Evolutionary conservation across 176 grass and related monocot species (phyloP).

Genomic region (Rhynchospora tenuis): DNA sequence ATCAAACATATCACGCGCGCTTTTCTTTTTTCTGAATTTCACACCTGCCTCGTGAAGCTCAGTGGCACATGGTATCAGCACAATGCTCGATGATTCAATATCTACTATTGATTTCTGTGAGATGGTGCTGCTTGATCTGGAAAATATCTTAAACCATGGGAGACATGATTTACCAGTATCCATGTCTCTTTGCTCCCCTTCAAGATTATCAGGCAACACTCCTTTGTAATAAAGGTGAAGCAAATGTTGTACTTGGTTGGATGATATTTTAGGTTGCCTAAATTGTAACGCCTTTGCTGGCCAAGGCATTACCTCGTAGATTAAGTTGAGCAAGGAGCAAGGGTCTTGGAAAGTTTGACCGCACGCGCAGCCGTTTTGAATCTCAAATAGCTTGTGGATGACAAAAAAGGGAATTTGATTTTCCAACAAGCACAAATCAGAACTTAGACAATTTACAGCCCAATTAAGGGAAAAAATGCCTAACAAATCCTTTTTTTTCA

Average conservation of each 20-base stretch:
- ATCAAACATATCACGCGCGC: background rate
- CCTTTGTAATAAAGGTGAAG: slow-evolving; percentile 22
- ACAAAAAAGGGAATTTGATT: too few relatives aligned
- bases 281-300: background rate
- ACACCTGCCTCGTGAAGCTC: background rate
- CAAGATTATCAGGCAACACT: background rate
- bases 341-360: too few relatives aligned
- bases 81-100: too few relatives aligned
- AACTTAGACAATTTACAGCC: slow-evolving; percentile 33
- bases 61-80: slow-evolving; percentile 7
- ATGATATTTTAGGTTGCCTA: background rate
- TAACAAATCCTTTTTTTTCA: background rate
- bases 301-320: background rate
- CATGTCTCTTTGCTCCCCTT: too few relatives aligned
- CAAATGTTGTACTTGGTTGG: background rate
- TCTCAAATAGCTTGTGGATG: background rate
- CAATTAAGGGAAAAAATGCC: slow-evolving; percentile 10
- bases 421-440: background rate
- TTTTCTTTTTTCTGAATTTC: background rate
- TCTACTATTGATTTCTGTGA: too few relatives aligned
- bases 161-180: background rate
- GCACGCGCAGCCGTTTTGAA: accelerated
- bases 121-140: background rate
- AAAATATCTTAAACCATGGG: background rate
- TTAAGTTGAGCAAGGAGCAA: background rate